phyloP scores from a whole-genome alignment of 139 green algal species.

The Chlamydomonas incerta region DNA sequence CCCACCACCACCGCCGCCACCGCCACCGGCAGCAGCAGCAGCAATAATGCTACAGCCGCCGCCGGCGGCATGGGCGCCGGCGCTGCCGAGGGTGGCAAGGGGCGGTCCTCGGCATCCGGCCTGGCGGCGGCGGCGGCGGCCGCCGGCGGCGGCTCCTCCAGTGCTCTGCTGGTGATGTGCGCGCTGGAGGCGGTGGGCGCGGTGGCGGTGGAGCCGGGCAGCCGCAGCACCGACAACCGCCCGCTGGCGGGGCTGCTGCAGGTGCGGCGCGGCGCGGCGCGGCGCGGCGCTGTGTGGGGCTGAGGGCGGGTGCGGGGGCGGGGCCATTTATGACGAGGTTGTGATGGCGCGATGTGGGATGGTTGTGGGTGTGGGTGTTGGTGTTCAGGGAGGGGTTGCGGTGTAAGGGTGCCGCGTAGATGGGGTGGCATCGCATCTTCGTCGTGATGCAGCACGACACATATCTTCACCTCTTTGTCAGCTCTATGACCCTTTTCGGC shows the following conservation, averaged over 20 bases:
- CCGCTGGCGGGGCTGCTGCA: slow-evolving; percentile 62
- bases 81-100: background rate
- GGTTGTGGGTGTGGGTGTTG: no score
- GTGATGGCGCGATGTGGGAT: no score
- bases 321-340: no score
- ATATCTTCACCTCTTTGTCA: no score
- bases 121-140: background rate
- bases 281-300: no score
- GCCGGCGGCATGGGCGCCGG: background rate
- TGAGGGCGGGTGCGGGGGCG: no score
- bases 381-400: no score
- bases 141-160: background rate
- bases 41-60: background rate
- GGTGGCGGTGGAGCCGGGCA: slow-evolving; percentile 41
- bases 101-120: no score
- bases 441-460: no score
- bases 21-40: background rate
- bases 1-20: background rate
- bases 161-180: slow-evolving; percentile 9
- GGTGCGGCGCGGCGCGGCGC: background rate
- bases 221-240: slow-evolving; percentile 69
- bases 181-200: slow-evolving; percentile 58
- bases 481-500: no score
- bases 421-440: no score
- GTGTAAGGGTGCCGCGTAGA: no score